phyloP scores from a whole-genome alignment of 495 filamentous ascomycete genomes.

The Penicillium silybi region DNA sequence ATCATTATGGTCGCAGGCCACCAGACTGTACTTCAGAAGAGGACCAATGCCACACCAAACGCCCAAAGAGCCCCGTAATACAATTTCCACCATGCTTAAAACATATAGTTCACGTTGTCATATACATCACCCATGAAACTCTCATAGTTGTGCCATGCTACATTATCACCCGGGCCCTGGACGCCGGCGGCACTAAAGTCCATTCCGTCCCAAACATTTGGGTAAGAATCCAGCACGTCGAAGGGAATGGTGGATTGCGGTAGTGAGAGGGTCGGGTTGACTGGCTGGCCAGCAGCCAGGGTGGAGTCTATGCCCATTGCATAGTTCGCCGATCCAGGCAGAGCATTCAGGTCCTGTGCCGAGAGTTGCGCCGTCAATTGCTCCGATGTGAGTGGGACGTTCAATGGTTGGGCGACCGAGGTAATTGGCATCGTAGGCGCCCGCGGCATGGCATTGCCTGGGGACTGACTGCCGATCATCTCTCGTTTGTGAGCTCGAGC shows the following conservation, averaged over 20 bases:
- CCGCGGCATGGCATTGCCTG: neutral
- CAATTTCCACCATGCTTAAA: constrained; percentile 2
- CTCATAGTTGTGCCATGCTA: constrained; percentile 32
- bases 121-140: constrained; percentile 34
- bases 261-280: neutral
- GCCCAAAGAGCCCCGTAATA: neutral
- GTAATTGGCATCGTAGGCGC: neutral
- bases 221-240: constrained; percentile 19
- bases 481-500: constrained; percentile 24
- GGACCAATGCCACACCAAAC: neutral
- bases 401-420: neutral
- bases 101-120: constrained; percentile 22
- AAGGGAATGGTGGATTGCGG: neutral
- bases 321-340: neutral
- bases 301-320: neutral
- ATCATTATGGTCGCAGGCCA: neutral
- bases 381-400: neutral
- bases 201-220: constrained; percentile 32
- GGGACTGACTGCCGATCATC: constrained; percentile 5
- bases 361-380: neutral
- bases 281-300: constrained; percentile 4
- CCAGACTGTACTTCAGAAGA: neutral
- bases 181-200: constrained; percentile 13
- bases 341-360: neutral
- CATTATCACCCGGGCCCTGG: constrained; percentile 10